These are phyloP conservation scores for Microsporum ferrugineum DNA, from an alignment of 2,329 filamentous ascomycete genomes.

Conservation along the genomic window DNA sequence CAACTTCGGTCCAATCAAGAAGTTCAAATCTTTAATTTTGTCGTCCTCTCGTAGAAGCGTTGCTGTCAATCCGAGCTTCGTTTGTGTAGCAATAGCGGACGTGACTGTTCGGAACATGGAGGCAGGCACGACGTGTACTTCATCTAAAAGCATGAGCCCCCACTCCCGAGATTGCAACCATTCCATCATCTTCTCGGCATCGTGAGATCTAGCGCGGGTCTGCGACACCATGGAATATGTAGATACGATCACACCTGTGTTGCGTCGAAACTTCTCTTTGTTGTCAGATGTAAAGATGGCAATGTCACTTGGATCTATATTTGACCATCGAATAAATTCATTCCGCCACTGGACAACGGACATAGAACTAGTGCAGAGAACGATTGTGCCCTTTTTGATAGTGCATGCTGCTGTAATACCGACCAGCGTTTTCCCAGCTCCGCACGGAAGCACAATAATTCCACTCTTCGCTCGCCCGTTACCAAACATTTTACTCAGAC, in stretches of 20 bases:
- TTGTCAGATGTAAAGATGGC: slow-evolving; percentile 90
- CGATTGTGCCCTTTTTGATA: slow-evolving; percentile 90
- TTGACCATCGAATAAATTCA: slow-evolving; percentile 98
- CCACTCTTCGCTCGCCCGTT: slow-evolving; percentile 95
- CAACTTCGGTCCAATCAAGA: slow-evolving; percentile 90
- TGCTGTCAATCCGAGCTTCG: slow-evolving; percentile 87
- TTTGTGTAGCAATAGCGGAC: slow-evolving; percentile 83
- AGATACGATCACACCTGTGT: slow-evolving; percentile 91
- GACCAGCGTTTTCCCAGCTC: slow-evolving; percentile 91
- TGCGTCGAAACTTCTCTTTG: slow-evolving; percentile 73
- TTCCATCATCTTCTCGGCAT: slow-evolving; percentile 95
- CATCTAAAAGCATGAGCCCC: slow-evolving; percentile 93
- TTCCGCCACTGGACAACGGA: slow-evolving; percentile 93
- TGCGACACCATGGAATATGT: slow-evolving; percentile 99
- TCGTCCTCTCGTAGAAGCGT: slow-evolving; percentile 93
- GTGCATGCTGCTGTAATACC: slow-evolving; percentile 98
- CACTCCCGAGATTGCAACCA: slow-evolving; percentile 83
- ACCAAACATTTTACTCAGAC: slow-evolving; percentile 97
- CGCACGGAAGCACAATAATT: slow-evolving; percentile 92
- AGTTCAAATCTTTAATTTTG: slow-evolving; percentile 96
- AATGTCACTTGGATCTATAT: slow-evolving; percentile 86
- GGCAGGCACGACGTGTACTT: slow-evolving; percentile 95
- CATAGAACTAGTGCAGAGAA: slow-evolving; percentile 95
- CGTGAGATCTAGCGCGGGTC: slow-evolving; percentile 73
- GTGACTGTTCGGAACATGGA: slow-evolving; percentile 94